Conservation (phyloP, 2,329 filamentous ascomycete genomes). For the Trichophyton equinum region DNA sequence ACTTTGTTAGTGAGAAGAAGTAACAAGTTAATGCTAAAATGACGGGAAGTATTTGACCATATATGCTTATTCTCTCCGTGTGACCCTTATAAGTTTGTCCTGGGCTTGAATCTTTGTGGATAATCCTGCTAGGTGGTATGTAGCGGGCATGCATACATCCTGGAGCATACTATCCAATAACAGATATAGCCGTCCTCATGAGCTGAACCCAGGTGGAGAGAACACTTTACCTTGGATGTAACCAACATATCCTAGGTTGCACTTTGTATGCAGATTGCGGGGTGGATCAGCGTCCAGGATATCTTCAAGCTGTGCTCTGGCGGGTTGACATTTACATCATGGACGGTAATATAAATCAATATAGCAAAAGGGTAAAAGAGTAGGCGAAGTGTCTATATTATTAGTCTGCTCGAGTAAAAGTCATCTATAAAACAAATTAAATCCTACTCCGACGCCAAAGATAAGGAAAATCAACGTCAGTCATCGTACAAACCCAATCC, state of each 20-base stretch:
- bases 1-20: background rate
- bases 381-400: background rate
- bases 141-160: background rate
- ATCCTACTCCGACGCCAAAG: constrained; percentile 12
- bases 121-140: background rate
- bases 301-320: background rate
- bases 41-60: background rate
- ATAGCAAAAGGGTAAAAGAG: background rate
- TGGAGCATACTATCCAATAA: background rate
- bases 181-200: background rate
- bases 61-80: background rate
- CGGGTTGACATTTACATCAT: no score
- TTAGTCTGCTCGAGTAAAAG: background rate
- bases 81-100: background rate
- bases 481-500: constrained; percentile 20
- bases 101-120: background rate
- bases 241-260: background rate
- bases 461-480: constrained; percentile 14
- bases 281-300: constrained; percentile 1
- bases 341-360: background rate
- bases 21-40: background rate
- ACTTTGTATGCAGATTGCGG: background rate
- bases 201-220: background rate
- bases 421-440: background rate
- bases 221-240: background rate